Base-by-base conservation (phyloP, 805 yeast species). In the Cyberlindnera lachancei region DNA sequence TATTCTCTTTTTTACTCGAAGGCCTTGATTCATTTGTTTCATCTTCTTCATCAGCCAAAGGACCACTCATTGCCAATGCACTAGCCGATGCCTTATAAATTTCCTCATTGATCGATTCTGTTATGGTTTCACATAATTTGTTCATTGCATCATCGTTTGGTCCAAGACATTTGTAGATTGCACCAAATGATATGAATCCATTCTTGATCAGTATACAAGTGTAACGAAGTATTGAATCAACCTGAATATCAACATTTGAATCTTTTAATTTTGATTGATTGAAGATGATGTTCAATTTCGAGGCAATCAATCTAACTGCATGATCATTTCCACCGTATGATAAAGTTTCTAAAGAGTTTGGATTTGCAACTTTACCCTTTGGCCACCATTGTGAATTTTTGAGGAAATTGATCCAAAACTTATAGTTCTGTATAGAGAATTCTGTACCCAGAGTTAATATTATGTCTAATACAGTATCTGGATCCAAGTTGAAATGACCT, bases 41-140 rank as follows among this genome's bases (percentile, higher is more conserved):
- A 16, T 73, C 81, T 14, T 73, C 83, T 14, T 73, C 83, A 23
- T 73, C 76, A 4, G 68, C 64, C 23, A 88, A 61, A 1, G 95
- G 94, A 8, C 92, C 92, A 6, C 96, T 95, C 44, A 87, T 53
- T 0, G 96, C 92, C 30, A 88, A 59, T 0, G 95, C 94, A 40
- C 80, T 83, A 0, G 84, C 79, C 16, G 73, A 68, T 0, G 88
- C 79, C 39, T 64, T 63, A 45, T 66, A 63, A 1, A 82, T 72
- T 36, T 74, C 69, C 10, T 73, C 73, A 12, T 76, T 75, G 35
- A 71, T 50, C 8, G 66, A 61, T 19, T 59, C 57, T 23, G 70
- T 66, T 49, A 73, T 69, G 4, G 52, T 48, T 2, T 56, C 57
- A 23, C 74, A 67, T 18, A 75, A 58, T 8, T 46, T 45, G 0